Percentiles rank a stretch among this genome's conserved stretches.
These are phyloP conservation scores for Eragrostis tef DNA, from an alignment of 202 grass and related monocot genomes.

Conservation along the genomic window DNA sequence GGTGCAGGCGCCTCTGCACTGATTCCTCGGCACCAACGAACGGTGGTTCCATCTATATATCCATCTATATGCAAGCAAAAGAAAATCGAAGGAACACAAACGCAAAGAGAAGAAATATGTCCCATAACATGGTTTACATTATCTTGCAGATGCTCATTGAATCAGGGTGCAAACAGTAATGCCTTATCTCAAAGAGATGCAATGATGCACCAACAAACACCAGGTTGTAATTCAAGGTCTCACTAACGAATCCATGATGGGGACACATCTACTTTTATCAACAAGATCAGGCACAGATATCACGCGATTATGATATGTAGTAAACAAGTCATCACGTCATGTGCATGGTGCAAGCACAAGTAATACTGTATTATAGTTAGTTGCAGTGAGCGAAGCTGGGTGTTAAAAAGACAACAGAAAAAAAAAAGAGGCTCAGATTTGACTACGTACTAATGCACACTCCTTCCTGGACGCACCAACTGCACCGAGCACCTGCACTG, in stretches of 20 bases:
- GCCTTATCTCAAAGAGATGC: not conserved
- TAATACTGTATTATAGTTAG: not conserved
- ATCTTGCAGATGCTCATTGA: not conserved
- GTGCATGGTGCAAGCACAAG: not conserved
- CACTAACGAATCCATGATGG: not conserved
- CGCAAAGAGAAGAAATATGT: no score
- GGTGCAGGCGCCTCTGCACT: no score
- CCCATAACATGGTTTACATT: no score
- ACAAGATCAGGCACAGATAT: no score
- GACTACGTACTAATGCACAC: no score
- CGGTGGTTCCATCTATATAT: no score
- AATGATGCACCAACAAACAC: not conserved
- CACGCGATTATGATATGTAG: no score
- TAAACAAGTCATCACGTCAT: not conserved
- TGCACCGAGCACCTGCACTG: not conserved
- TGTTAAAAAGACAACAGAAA: no score
- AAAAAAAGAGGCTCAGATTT: not conserved
- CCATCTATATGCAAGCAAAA: no score
- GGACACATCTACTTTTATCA: no score
- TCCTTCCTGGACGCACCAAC: not conserved
- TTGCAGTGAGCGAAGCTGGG: not conserved
- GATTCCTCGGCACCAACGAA: no score
- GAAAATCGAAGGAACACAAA: no score
- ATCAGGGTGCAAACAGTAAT: not conserved
- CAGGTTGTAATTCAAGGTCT: not conserved